phyloP scores from a whole-genome alignment of 768 basidiomycete species.

The Macrolepiota albuminosa region DNA sequence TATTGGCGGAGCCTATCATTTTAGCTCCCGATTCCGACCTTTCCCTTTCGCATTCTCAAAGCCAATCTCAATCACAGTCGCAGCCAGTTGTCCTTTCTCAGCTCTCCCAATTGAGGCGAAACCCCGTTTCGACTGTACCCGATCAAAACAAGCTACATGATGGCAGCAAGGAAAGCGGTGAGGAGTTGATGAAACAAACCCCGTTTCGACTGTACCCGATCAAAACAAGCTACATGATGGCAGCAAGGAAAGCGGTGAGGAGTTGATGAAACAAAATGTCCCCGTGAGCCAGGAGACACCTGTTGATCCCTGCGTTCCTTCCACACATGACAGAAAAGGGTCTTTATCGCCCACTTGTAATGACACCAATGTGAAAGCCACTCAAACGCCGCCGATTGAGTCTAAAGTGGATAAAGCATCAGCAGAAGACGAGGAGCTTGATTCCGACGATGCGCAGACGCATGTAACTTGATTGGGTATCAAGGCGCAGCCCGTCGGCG shows the following conservation, averaged over 20 bases:
- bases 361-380: not conserved
- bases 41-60: conserved; percentile 33
- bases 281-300: not conserved
- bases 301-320: too few species aligned
- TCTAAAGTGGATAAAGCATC: too few species aligned
- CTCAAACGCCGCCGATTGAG: not conserved
- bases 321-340: too few species aligned
- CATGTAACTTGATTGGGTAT: conserved; percentile 3
- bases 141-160: not conserved
- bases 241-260: not conserved
- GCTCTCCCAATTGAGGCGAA: conserved; percentile 9
- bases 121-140: not conserved
- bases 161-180: not conserved
- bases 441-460: conserved; percentile 14
- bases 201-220: not conserved
- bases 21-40: conserved; percentile 55
- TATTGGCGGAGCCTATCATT: conserved; percentile 31
- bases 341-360: not conserved
- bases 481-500: not conserved
- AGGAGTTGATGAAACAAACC: too few species aligned
- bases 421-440: not conserved
- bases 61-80: conserved; percentile 26
- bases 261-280: not conserved
- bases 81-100: conserved; percentile 16
- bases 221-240: too few species aligned